Base-by-base conservation (phyloP, 192 early-diverging fungal genomes). In the Mortierella hygrophila region DNA sequence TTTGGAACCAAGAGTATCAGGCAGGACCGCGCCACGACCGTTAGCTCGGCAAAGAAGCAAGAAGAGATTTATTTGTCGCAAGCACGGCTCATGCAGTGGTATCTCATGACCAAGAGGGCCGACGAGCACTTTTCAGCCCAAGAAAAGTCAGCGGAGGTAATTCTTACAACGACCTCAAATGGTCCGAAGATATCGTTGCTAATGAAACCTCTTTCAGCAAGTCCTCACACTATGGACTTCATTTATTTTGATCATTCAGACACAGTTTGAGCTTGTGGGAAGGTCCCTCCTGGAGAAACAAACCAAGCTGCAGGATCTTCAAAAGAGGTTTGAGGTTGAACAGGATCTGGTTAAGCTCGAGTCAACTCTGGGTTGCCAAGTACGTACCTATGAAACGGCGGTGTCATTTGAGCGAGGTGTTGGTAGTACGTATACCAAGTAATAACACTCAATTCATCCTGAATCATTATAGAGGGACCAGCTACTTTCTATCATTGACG, bases 11-110 rank as follows among this genome's bases (percentile, higher is more conserved):
- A 49, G 26, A 77, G 70, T 41, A 38, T 74, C 6, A 75, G 75
- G 6, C 81, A 74, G 42, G 81, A 82, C 68, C 75, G 76, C 1
- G 37, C 11, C 4, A 23, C 70, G 52, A 29, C 26, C 0, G n/a
- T 54, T 4, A 38, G 44, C 46, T 37, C 75, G 41, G 37, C 46
- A 20, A 86, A 81, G 54, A 55, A 68, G 26, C 75, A 80, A 49
- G 84, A 86, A n/a, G 84, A 80, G 18, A 46, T 86, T 4, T 86
- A 86, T 68, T 68, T 86, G 8, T 76, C 84, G 3, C 84, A 86
- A n/a, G 72, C 76, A 23, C 54, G 77, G 18, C 84, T 86, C 15
- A 18, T 86, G 54, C 84, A 86, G 52, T 81, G 74, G 76, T 76
- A 78, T 32, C 23, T 74, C 40, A 77, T 77, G 84, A 55, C 20